Evolutionary conservation across 2,329 filamentous ascomycete genomes (phyloP).

Genomic region (Emericellopsis atlantica): DNA sequence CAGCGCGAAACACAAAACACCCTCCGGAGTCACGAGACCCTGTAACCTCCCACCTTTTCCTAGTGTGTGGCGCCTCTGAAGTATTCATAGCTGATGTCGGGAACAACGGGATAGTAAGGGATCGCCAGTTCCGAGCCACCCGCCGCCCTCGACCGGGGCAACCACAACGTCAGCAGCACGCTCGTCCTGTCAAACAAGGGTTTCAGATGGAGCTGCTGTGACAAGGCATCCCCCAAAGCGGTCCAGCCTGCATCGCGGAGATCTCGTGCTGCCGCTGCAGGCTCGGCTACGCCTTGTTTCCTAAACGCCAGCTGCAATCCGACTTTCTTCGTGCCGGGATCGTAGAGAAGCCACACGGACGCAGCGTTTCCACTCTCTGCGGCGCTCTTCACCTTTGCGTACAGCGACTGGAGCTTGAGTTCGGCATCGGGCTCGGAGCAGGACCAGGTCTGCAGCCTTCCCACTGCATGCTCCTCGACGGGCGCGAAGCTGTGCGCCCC

Average conservation of each 20-base stretch:
- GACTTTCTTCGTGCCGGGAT: conserved; percentile 1
- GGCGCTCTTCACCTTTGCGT: not conserved
- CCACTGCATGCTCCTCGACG: conserved; percentile 4
- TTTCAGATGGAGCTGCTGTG: not conserved
- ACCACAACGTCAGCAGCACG: conserved; percentile 4
- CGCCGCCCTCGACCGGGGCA: conserved; percentile 2
- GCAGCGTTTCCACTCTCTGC: conserved; percentile 2
- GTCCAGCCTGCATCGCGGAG: not conserved
- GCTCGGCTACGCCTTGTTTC: conserved; percentile 2
- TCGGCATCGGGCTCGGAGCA: conserved; percentile 1
- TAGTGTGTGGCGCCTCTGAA: too few relatives aligned
- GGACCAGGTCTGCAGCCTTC: conserved; percentile 3
- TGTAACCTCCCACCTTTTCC: too few relatives aligned
- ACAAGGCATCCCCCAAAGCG: not conserved
- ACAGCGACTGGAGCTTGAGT: conserved; percentile 1
- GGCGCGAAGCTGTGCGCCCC: conserved; percentile 5
- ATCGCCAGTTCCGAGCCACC: conserved; percentile 3
- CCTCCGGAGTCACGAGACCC: too few relatives aligned
- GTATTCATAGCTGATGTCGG: conserved; percentile 1
- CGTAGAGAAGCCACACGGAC: conserved; percentile 4
- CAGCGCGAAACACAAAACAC: too few relatives aligned
- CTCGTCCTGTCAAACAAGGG: conserved; percentile 2
- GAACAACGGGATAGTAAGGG: conserved; percentile 4
- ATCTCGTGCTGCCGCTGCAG: not conserved
- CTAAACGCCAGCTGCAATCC: conserved; percentile 2